A percentile compares a stretch with the other conserved stretches of the same genome.
phyloP scores from a whole-genome alignment of 345 rosid species.

The Rubroshorea leprosula region DNA sequence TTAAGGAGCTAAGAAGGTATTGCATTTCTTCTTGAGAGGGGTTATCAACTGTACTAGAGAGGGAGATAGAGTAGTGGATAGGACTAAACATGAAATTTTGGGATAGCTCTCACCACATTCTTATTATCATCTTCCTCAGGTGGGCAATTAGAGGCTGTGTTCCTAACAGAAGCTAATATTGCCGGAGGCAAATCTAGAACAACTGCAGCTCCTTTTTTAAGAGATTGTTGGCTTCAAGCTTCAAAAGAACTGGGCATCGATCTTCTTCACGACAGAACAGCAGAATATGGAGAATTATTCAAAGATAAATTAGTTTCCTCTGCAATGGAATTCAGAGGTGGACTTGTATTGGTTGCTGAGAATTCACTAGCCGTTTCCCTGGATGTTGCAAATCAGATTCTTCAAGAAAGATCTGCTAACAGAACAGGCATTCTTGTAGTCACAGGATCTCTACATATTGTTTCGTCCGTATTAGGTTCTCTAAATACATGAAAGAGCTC shows the following conservation, averaged over 20 bases:
- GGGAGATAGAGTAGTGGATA: not conserved
- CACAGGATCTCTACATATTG: slow-evolving; percentile 60
- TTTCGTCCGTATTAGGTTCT: slow-evolving; percentile 34
- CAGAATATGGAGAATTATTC: slow-evolving; percentile 21
- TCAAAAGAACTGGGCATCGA: slow-evolving; percentile 40
- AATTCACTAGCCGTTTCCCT: slow-evolving; percentile 27
- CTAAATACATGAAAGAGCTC: slow-evolving; percentile 8
- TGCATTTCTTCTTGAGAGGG: not conserved
- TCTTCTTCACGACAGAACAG: slow-evolving; percentile 25
- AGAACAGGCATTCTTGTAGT: slow-evolving; percentile 34
- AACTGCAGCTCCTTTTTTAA: slow-evolving; percentile 41
- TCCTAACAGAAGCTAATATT: slow-evolving; percentile 65
- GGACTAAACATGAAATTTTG: not conserved
- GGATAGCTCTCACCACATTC: slow-evolving; percentile 9
- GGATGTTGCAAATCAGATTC: slow-evolving; percentile 33
- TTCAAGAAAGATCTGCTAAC: slow-evolving; percentile 24
- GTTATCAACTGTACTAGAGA: not conserved
- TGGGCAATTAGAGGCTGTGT: slow-evolving; percentile 45
- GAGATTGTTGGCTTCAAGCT: slow-evolving; percentile 67
- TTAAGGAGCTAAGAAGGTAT: too few species aligned
- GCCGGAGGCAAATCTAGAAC: slow-evolving; percentile 67
- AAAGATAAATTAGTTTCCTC: slow-evolving; percentile 1
- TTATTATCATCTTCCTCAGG: slow-evolving; percentile 28
- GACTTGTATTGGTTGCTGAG: slow-evolving; percentile 33
- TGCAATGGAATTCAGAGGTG: slow-evolving; percentile 5